Conservation (phyloP, 768 basidiomycete species). For the Trametes coccinea region DNA sequence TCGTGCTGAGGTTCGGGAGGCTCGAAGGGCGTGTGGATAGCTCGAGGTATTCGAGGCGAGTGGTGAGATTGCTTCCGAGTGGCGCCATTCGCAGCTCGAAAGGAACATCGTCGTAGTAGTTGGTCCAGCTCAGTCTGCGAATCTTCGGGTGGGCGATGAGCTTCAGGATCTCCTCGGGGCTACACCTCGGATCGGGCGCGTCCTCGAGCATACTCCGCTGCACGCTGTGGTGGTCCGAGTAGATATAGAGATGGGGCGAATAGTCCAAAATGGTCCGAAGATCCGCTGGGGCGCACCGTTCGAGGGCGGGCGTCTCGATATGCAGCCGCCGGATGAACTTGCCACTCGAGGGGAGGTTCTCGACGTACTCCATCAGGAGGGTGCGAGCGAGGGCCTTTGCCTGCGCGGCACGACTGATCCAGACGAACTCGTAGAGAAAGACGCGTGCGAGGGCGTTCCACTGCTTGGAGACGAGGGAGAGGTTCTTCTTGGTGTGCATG, state of each 20-base stretch:
- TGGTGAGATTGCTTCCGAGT: conserved; percentile 51
- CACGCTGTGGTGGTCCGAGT: conserved; percentile 64
- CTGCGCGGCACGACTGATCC: conserved; percentile 59
- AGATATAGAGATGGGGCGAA: conserved; percentile 58
- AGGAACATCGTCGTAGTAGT: conserved; percentile 67
- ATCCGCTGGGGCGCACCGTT: conserved; percentile 65
- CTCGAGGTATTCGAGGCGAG: conserved; percentile 65
- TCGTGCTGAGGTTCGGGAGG: conserved; percentile 44
- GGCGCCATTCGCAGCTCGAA: conserved; percentile 57
- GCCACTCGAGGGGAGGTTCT: conserved; percentile 26
- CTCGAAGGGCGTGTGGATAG: conserved; percentile 58
- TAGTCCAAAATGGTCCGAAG: conserved; percentile 69
- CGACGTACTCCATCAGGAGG: conserved; percentile 45
- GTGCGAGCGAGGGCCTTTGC: conserved; percentile 48
- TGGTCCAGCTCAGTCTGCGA: conserved; percentile 67
- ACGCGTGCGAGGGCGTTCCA: conserved; percentile 58
- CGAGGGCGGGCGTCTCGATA: conserved; percentile 66
- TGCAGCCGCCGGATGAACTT: conserved; percentile 62
- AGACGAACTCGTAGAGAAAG: conserved; percentile 66
- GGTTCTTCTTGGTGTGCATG: conserved; percentile 50
- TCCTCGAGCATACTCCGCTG: conserved; percentile 53
- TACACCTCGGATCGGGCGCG: conserved; percentile 44
- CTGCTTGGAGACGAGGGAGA: conserved; percentile 54
- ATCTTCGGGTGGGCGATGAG: conserved; percentile 60
- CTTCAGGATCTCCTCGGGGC: conserved; percentile 58